Percentiles rank a stretch among this genome's conserved stretches.
Conservation (phyloP, 495 filamentous ascomycete species). For the Mycothermus thermophilus region DNA sequence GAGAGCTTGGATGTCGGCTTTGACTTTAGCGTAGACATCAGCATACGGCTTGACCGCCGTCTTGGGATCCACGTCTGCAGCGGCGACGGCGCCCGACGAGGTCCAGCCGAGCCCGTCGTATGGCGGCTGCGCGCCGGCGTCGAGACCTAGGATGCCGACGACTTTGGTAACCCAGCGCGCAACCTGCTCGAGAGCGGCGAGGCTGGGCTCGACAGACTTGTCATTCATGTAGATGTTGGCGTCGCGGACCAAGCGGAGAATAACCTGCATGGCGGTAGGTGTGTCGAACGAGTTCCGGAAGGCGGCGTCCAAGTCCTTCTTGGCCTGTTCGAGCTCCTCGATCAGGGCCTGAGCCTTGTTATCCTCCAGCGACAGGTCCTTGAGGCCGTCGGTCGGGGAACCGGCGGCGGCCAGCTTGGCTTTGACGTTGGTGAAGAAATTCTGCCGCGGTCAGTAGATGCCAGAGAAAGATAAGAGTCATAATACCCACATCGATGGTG, state of each 20-base stretch:
- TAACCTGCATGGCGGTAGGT: conserved; percentile 53
- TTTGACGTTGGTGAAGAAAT: conserved; percentile 78
- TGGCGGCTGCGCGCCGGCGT: conserved; percentile 44
- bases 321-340: conserved; percentile 43
- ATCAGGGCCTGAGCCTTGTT: conserved; percentile 17
- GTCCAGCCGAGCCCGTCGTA: conserved; percentile 67
- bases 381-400: conserved; percentile 32
- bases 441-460: conserved; percentile 27
- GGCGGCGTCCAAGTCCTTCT: conserved; percentile 48
- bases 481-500: conserved; percentile 45
- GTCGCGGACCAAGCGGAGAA: conserved; percentile 60
- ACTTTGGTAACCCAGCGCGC: conserved; percentile 75
- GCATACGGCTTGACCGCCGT: conserved; percentile 34
- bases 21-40: conserved; percentile 24
- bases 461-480: neutral
- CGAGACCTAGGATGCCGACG: conserved; percentile 73
- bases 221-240: conserved; percentile 57
- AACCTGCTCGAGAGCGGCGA: conserved; percentile 42
- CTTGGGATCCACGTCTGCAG: conserved; percentile 28
- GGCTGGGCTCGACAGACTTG: conserved; percentile 33
- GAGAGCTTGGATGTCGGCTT: conserved; percentile 24
- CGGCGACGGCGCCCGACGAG: conserved; percentile 50
- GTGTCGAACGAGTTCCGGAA: conserved; percentile 89
- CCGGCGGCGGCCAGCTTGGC: conserved; percentile 38
- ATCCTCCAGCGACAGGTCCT: conserved; percentile 25